phyloP scores from a whole-genome alignment of 163 green algal species.

The Chlorella variabilis region DNA sequence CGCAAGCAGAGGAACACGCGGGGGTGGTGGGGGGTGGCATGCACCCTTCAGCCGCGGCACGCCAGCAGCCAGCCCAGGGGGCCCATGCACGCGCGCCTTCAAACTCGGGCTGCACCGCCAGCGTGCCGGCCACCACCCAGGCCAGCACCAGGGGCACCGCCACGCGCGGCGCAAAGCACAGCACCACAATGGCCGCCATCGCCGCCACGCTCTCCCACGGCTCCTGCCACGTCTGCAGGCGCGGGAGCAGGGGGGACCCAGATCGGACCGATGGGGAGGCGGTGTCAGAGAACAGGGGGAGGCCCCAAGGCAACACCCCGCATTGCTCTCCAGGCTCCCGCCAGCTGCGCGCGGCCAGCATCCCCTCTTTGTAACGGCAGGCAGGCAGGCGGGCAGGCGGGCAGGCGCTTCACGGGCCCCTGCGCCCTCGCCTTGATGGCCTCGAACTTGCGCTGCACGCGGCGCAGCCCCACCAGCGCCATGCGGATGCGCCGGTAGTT shows the following conservation, averaged over 20 bases:
- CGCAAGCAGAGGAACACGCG: too few relatives aligned
- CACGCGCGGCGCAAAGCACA: slow-evolving; percentile 15
- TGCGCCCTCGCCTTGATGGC: slow-evolving; percentile 4
- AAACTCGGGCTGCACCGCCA: slow-evolving; percentile 1
- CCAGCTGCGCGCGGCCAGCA: too few relatives aligned
- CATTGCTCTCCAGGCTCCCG: too few relatives aligned
- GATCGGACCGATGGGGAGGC: too few relatives aligned
- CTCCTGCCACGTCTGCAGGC: slow-evolving; percentile 42
- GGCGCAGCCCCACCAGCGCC: slow-evolving; percentile 17
- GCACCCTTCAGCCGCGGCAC: too few relatives aligned
- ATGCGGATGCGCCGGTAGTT: slow-evolving; percentile 38
- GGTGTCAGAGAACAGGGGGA: not conserved
- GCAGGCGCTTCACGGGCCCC: too few relatives aligned
- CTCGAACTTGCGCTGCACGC: slow-evolving; percentile 9
- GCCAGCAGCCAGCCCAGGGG: too few relatives aligned
- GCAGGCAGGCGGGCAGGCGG: too few relatives aligned
- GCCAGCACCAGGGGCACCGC: slow-evolving; percentile 34
- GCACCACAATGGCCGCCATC: not conserved
- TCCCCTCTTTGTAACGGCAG: too few relatives aligned
- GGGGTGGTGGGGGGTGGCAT: too few relatives aligned
- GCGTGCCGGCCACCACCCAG: slow-evolving; percentile 9
- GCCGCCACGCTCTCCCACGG: slow-evolving; percentile 15
- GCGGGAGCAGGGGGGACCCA: too few relatives aligned
- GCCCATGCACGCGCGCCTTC: not conserved
- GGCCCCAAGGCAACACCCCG: not conserved